Conservation (phyloP, 1,139 yeast genomes). For the Zygosaccharomyces pseudobailii region DNA sequence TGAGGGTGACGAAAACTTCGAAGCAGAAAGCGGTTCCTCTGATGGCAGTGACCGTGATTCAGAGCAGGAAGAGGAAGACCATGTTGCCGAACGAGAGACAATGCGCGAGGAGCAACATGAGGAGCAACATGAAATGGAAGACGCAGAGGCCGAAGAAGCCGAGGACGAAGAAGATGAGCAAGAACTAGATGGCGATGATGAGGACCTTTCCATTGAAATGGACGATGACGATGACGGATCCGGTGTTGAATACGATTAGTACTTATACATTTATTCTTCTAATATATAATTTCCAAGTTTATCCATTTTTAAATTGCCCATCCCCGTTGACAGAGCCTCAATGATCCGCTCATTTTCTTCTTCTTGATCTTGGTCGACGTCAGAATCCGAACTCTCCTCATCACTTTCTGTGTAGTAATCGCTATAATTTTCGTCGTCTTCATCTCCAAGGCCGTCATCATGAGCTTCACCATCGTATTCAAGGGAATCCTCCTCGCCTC, state of each 20-base stretch:
- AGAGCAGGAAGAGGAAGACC: conserved; percentile 34
- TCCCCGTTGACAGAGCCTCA: conserved; percentile 60
- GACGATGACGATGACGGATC: conserved; percentile 36
- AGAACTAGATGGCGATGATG: conserved; percentile 23
- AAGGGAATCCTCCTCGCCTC: too few species aligned
- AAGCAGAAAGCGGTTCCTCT: conserved; percentile 35
- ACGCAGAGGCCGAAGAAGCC: conserved; percentile 25
- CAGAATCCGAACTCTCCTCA: conserved; percentile 35
- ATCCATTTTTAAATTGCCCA: conserved; percentile 64
- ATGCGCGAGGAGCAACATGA: conserved; percentile 24
- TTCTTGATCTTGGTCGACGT: conserved; percentile 36
- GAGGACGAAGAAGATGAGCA: conserved; percentile 28
- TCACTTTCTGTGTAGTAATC: conserved; percentile 26
- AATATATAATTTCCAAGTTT: conserved; percentile 74
- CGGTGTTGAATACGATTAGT: conserved; percentile 38
- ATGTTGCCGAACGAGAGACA: conserved; percentile 15
- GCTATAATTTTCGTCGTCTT: conserved; percentile 34
- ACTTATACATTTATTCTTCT: conserved; percentile 34
- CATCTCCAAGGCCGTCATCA: conserved; percentile 30
- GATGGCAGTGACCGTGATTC: conserved; percentile 39
- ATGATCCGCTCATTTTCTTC: conserved; percentile 71
- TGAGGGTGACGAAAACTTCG: conserved; percentile 35
- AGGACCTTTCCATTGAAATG: conserved; percentile 24
- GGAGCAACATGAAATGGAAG: conserved; percentile 21
- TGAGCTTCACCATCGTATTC: conserved; percentile 1